These are phyloP conservation scores for Babesia sp. DNA, from an alignment of 169 alveolate species.

Conservation along the genomic window DNA sequence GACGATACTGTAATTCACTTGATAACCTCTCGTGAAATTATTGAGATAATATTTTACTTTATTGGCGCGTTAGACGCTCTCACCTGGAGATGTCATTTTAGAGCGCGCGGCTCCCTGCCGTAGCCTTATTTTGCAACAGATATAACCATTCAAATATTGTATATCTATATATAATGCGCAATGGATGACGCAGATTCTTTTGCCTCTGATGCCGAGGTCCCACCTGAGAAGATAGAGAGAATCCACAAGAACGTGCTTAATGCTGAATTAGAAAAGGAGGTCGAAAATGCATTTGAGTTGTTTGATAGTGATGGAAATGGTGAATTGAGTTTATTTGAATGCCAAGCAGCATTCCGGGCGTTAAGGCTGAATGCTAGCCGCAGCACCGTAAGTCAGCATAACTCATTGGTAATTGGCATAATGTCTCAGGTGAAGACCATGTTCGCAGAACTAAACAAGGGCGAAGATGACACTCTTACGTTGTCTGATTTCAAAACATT, in stretches of 20 bases:
- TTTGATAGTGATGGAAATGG: conserved; percentile 57
- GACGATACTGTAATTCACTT: too few relatives aligned
- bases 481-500: conserved; percentile 55
- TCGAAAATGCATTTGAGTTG: conserved; percentile 58
- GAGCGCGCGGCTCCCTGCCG: too few relatives aligned
- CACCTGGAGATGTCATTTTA: too few relatives aligned
- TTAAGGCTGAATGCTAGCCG: conserved; percentile 54
- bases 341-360: conserved; percentile 70
- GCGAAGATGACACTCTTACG: conserved; percentile 31
- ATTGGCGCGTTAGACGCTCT: too few relatives aligned
- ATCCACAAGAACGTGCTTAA: conserved; percentile 53
- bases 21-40: too few relatives aligned
- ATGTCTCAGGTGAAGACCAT: conserved; percentile 35
- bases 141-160: too few relatives aligned
- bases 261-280: conserved; percentile 55
- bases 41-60: too few relatives aligned
- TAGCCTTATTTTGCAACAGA: too few relatives aligned
- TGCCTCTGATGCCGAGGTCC: conserved; percentile 49
- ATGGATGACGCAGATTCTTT: conserved; percentile 21
- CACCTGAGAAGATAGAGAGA: conserved; percentile 3
- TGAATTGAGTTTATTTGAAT: conserved; percentile 45
- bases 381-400: conserved; percentile 33
- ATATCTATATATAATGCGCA: too few relatives aligned
- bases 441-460: conserved; percentile 59
- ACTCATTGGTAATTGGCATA: not conserved